phyloP scores from a whole-genome alignment of 352 stramenopile species.

The Globisporangium nagaii region DNA sequence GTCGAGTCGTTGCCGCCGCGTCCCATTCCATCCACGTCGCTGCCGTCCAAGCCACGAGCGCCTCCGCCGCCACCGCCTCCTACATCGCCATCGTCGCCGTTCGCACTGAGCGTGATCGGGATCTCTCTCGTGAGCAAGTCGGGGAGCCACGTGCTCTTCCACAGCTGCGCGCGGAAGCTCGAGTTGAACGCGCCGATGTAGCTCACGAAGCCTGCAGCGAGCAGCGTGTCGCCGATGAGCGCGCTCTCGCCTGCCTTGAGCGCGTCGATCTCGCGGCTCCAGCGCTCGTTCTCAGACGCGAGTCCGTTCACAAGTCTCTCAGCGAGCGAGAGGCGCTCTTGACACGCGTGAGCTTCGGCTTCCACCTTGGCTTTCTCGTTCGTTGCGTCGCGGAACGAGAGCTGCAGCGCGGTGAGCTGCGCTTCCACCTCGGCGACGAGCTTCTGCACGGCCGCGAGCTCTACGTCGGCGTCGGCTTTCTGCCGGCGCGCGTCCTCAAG shows the following conservation, averaged over 20 bases:
- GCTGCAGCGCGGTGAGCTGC: conserved; percentile 72
- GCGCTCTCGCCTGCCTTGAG: conserved; percentile 65
- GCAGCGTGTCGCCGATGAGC: conserved; percentile 83
- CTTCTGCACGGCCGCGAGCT: conserved; percentile 78
- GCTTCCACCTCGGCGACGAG: conserved; percentile 80
- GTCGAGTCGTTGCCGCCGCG: background rate
- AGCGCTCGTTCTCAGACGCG: conserved; percentile 85
- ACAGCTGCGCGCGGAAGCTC: conserved; percentile 75
- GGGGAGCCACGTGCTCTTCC: conserved; percentile 81
- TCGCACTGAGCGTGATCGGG: conserved; percentile 43
- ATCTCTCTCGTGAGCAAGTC: conserved; percentile 87
- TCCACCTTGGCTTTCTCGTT: conserved; percentile 91
- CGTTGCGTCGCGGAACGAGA: conserved; percentile 79
- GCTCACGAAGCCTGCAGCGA: conserved; percentile 87
- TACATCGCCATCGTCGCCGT: background rate
- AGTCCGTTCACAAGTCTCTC: conserved; percentile 87
- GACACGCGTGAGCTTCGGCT: conserved; percentile 77
- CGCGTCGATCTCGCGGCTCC: conserved; percentile 84
- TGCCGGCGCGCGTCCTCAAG: conserved; percentile 72
- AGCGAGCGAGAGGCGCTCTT: conserved; percentile 83
- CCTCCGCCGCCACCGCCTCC: background rate
- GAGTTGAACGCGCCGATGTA: conserved; percentile 92
- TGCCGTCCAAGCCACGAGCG: background rate
- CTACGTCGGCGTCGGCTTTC: conserved; percentile 77
- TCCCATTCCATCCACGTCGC: background rate